A percentile compares a stretch with the other conserved stretches of the same genome.
These are phyloP conservation scores for Mrakia gelida DNA, from an alignment of 768 basidiomycete species.

Conservation along the genomic window DNA sequence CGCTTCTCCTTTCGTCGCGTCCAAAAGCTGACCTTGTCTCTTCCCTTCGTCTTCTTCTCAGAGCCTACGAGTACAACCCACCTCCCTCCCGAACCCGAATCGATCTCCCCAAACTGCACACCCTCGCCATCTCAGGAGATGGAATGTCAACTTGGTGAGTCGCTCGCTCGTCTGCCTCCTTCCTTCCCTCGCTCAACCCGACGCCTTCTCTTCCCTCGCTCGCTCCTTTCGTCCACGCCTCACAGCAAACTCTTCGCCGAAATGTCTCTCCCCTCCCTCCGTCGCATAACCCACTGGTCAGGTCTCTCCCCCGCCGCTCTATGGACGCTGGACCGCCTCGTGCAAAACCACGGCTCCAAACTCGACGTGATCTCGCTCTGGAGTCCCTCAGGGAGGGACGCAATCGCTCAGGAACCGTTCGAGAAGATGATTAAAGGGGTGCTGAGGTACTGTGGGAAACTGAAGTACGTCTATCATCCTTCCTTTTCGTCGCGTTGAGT, in stretches of 20 bases:
- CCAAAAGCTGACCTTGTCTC: not conserved
- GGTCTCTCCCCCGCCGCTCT: not conserved
- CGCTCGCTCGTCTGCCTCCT: too few species aligned
- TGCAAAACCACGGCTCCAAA: conserved; percentile 10
- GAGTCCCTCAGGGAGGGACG: not conserved
- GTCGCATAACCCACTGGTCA: conserved; percentile 24
- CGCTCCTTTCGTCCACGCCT: not conserved
- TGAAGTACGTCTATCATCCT: too few species aligned
- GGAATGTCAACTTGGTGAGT: conserved; percentile 1
- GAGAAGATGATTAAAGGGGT: not conserved
- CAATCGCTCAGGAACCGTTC: conserved; percentile 5
- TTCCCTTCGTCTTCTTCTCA: not conserved
- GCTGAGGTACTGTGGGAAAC: not conserved
- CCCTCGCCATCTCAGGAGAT: conserved; percentile 23
- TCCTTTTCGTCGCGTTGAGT: too few species aligned
- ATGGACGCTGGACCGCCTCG: conserved; percentile 12
- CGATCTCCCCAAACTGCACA: conserved; percentile 22
- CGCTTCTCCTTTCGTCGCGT: not conserved
- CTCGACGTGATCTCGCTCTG: conserved; percentile 15
- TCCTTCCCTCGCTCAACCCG: too few species aligned
- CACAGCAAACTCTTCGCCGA: conserved; percentile 15
- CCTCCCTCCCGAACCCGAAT: not conserved
- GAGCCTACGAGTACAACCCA: not conserved
- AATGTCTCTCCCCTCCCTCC: conserved; percentile 9
- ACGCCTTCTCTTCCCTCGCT: too few species aligned